Evolutionary conservation across 2,329 filamentous ascomycete genomes (phyloP).

Genomic region (Sporothrix inflata): DNA sequence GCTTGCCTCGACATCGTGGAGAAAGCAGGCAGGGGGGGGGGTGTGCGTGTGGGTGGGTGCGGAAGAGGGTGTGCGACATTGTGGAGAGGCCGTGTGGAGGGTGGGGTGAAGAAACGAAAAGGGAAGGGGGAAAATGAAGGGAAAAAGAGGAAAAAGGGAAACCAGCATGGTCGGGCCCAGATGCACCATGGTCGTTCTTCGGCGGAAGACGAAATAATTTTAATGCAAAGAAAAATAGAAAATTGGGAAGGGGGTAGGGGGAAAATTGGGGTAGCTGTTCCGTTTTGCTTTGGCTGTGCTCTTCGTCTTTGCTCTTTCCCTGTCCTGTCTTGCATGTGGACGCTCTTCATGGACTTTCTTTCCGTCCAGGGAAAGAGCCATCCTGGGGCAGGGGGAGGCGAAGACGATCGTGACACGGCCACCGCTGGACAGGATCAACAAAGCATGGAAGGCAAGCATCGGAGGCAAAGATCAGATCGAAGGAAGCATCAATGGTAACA

Average conservation of each 20-base stretch:
- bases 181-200: conserved; percentile 27
- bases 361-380: background rate
- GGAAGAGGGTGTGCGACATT: conserved; percentile 5
- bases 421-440: background rate
- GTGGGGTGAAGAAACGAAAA: conserved; percentile 16
- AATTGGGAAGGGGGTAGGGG: background rate
- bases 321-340: background rate
- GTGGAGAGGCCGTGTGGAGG: conserved; percentile 6
- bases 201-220: conserved; percentile 2
- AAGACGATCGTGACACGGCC: background rate
- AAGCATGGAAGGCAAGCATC: too few species aligned
- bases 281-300: background rate
- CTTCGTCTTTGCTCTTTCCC: background rate
- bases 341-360: background rate
- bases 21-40: background rate
- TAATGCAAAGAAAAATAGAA: conserved; percentile 5
- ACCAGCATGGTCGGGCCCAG: background rate
- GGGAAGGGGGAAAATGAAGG: background rate
- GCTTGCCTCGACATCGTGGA: background rate
- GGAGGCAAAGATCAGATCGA: too few species aligned
- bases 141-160: background rate
- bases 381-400: background rate
- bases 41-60: background rate
- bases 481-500: too few species aligned
- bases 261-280: conserved; percentile 5